Percentiles rank a stretch among this genome's conserved stretches.
These are phyloP conservation scores for Tilletia walkeri DNA, from an alignment of 1,284 basidiomycete species.

Conservation along the genomic window DNA sequence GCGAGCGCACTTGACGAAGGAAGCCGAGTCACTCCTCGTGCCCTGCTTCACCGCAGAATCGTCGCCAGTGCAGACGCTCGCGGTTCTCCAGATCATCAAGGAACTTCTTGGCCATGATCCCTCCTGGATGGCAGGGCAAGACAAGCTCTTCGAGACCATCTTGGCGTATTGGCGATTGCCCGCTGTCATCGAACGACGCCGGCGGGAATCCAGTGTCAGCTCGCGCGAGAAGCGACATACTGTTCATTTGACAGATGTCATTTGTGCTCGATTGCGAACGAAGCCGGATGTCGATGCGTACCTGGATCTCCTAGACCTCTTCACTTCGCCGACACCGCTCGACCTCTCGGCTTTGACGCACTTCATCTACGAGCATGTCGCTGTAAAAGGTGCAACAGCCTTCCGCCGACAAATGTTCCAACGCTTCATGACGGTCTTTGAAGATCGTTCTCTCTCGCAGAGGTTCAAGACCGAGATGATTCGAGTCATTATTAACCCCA, in stretches of 20 bases:
- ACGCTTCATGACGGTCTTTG: slow-evolving; percentile 82
- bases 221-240: slow-evolving; percentile 19
- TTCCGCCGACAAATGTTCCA: slow-evolving; percentile 80
- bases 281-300: slow-evolving; percentile 78
- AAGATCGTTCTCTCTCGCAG: slow-evolving; percentile 68
- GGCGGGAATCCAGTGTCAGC: slow-evolving; percentile 19
- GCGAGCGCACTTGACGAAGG: slow-evolving; percentile 36
- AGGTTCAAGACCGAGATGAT: slow-evolving; percentile 82
- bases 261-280: slow-evolving; percentile 62
- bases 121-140: slow-evolving; percentile 65
- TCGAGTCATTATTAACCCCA: slow-evolving; percentile 84
- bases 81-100: slow-evolving; percentile 69
- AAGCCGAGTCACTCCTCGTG: slow-evolving; percentile 34
- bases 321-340: slow-evolving; percentile 75
- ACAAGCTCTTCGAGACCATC: slow-evolving; percentile 51
- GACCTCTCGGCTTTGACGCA: slow-evolving; percentile 78
- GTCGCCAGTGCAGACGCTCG: slow-evolving; percentile 30
- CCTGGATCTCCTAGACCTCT: slow-evolving; percentile 82
- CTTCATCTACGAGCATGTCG: slow-evolving; percentile 85
- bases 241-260: slow-evolving; percentile 17
- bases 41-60: slow-evolving; percentile 43
- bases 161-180: slow-evolving; percentile 50
- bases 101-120: slow-evolving; percentile 72
- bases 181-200: slow-evolving; percentile 24
- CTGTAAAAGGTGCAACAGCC: slow-evolving; percentile 61